Conservation (phyloP, 305 asterid genomes). For the Petunia hybrid region DNA sequence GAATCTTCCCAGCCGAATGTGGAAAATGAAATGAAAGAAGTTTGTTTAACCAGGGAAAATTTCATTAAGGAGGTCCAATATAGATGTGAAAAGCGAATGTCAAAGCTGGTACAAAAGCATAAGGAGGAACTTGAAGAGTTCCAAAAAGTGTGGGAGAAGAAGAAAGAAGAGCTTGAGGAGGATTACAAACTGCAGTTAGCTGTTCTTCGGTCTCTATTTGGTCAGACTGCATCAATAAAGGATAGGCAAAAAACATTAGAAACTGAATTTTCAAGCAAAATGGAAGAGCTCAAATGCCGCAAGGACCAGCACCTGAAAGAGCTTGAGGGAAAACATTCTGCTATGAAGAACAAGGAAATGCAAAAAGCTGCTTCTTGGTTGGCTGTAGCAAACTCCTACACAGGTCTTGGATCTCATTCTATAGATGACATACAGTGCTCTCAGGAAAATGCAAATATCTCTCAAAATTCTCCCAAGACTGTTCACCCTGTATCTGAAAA, state of each 20-base stretch:
- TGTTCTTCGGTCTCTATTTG: constrained; percentile 44
- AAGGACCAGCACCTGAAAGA: constrained; percentile 47
- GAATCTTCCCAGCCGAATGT: constrained; percentile 35
- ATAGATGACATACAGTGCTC: constrained; percentile 40
- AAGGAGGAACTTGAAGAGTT: constrained; percentile 51
- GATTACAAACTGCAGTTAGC: constrained; percentile 49
- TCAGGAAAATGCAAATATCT: constrained; percentile 35
- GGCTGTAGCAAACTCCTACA: constrained; percentile 37
- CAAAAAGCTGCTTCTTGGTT: constrained; percentile 46
- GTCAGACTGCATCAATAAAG: constrained; percentile 39
- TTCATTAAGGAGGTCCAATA: constrained; percentile 42
- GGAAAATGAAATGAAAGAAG: constrained; percentile 44
- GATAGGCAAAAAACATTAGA: constrained; percentile 50
- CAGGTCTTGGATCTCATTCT: constrained; percentile 46
- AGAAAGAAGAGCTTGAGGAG: constrained; percentile 41
- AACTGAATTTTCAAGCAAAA: constrained; percentile 42
- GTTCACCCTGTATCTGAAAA: constrained; percentile 34
- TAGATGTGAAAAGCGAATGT: constrained; percentile 51
- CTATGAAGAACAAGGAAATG: constrained; percentile 51
- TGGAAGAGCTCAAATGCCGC: constrained; percentile 47
- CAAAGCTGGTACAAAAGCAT: constrained; percentile 49
- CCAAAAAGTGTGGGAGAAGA: constrained; percentile 48
- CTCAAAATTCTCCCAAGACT: constrained; percentile 28
- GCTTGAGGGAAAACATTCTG: constrained; percentile 56
- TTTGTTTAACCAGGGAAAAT: neutral